Percentiles rank a stretch among this genome's conserved stretches.
These are phyloP conservation scores for Phragmites australis DNA, from an alignment of 176 grass and related monocot species.

Conservation along the genomic window DNA sequence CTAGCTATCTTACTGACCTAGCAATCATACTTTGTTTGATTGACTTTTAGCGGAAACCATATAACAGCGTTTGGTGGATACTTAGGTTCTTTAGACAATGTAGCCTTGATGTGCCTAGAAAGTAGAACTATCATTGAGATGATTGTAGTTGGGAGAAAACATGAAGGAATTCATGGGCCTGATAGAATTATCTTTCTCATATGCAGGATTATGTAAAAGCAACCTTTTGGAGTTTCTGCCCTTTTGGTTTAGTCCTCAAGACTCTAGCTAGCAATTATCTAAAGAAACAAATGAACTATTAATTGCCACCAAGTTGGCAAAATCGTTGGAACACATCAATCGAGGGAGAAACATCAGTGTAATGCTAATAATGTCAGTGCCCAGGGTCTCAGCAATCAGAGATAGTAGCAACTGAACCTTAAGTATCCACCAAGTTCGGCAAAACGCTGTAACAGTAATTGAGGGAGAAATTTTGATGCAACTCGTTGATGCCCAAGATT, in stretches of 20 bases:
- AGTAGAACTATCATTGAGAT: slow-evolving; percentile 29
- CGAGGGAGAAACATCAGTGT: slow-evolving; percentile 34
- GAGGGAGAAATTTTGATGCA: slow-evolving; percentile 49
- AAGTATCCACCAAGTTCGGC: slow-evolving; percentile 44
- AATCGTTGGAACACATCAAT: slow-evolving; percentile 38
- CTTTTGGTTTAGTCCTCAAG: slow-evolving; percentile 66
- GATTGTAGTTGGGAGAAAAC: slow-evolving; percentile 32
- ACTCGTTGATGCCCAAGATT: slow-evolving; percentile 49
- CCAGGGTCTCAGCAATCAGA: slow-evolving; percentile 48
- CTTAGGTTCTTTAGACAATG: slow-evolving; percentile 3
- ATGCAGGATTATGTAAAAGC: slow-evolving; percentile 67
- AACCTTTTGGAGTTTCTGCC: slow-evolving; percentile 60
- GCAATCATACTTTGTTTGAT: slow-evolving; percentile 5
- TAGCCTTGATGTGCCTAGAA: slow-evolving; percentile 23
- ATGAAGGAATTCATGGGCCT: slow-evolving; percentile 57
- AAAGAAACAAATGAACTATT: slow-evolving; percentile 69
- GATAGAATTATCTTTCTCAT: slow-evolving; percentile 74
- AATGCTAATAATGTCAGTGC: slow-evolving; percentile 44
- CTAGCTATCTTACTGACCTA: neutral
- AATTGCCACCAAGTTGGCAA: slow-evolving; percentile 57
- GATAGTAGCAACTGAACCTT: slow-evolving; percentile 58
- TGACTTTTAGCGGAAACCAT: slow-evolving; percentile 15
- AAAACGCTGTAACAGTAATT: slow-evolving; percentile 41
- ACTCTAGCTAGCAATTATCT: slow-evolving; percentile 60
- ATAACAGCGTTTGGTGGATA: neutral